Base-by-base conservation (phyloP, 306 rosid genomes). In the Cucurbita moschata region DNA sequence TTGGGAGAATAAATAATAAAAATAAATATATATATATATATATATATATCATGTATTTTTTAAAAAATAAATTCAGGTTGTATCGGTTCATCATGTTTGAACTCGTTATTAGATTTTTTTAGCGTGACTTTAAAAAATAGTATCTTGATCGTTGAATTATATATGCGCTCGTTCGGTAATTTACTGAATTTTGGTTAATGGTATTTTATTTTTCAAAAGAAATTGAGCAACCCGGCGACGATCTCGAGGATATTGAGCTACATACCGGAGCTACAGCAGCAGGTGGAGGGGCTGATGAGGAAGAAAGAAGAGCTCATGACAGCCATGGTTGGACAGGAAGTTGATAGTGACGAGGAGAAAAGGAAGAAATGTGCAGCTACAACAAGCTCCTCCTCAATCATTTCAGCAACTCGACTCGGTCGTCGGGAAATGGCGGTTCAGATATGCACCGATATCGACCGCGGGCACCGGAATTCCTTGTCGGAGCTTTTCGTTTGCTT, bases 221-320 rank as follows among this genome's bases (percentile, higher is more conserved):
- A 85, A 13, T 18, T 91, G 63, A 91, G 92, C 73, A 84, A 84
- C 37, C 97, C 96, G 0, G 49, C 77, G 0, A 91, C 90, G 39
- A 80, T 88, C 55, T 79, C 92, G 6, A 77, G 82, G 7, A 88
- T 83, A 4, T 16, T 90, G 46, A 83, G 85, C 19, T 86, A 88
- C 81, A 81, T 88, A 49, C 96, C 95, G 0, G 87, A 88, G 77
- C 78, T 90, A 13, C 88, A 84, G 11, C 68, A 84, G 37, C 77
- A 90, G 55, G 87, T 88, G 51, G 86, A 87, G 65, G 85, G 50
- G 42, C 73, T 86, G 10, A 38, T 42, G 1, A 76, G 53, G 67
- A 90, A 83, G 72, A 83, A 77, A 61, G 85, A 88, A 43, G 92
- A 79, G 52, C 87, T 88, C 5, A 74, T 86, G 30, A 60, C 18